Conservation (phyloP, 2,329 filamentous ascomycete genomes). For the Cladophialophora carrionii region DNA sequence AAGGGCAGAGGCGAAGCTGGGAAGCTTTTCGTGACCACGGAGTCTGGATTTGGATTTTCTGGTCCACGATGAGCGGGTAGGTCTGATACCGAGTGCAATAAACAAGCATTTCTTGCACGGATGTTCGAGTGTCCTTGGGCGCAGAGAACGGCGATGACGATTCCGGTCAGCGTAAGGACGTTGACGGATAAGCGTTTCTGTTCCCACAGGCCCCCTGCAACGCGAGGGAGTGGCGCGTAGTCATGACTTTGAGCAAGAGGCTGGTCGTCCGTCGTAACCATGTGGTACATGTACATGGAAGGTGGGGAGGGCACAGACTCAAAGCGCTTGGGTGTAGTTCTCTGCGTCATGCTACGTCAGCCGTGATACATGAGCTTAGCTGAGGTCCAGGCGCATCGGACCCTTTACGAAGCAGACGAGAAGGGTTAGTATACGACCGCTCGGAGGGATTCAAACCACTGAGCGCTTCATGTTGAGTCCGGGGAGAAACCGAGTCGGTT, state of each 20-base stretch:
- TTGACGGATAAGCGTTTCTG: background rate
- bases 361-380: background rate
- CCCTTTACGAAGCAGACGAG: background rate
- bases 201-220: background rate
- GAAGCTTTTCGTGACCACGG: background rate
- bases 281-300: background rate
- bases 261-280: background rate
- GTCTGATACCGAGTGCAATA: background rate
- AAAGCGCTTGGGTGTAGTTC: background rate
- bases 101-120: conserved; percentile 7
- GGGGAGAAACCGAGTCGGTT: conserved; percentile 20
- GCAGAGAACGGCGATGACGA: background rate
- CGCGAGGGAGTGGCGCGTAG: background rate
- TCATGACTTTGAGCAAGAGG: background rate
- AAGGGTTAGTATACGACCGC: conserved; percentile 6
- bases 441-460: conserved; percentile 39
- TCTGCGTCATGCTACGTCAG: background rate
- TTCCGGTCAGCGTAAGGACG: background rate
- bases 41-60: conserved; percentile 1
- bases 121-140: background rate
- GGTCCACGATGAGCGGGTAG: background rate
- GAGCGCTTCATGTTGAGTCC: conserved; percentile 33
- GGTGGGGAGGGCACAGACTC: background rate
- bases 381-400: background rate
- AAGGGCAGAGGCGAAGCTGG: background rate